Conservation (phyloP, 2,329 filamentous ascomycete genomes). For the Fusarium dlaminii region DNA sequence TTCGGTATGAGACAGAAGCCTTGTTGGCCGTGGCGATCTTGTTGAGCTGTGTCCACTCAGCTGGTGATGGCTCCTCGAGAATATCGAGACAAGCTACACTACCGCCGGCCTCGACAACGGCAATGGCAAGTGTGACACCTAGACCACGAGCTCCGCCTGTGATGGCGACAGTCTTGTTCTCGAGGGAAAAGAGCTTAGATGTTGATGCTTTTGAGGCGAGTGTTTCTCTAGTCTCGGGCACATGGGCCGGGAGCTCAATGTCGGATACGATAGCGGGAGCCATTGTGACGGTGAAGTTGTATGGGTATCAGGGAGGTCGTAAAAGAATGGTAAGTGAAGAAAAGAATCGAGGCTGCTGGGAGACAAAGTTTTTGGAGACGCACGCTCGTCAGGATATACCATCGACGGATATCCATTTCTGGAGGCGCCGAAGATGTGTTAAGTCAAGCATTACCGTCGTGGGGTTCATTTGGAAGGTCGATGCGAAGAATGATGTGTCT, state of each 20-base stretch:
- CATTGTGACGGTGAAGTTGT: conserved; percentile 19
- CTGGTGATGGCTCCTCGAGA: conserved; percentile 47
- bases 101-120: conserved; percentile 59
- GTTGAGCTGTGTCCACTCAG: conserved; percentile 54
- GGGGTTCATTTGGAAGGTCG: conserved; percentile 8
- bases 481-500: conserved; percentile 23
- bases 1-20: conserved; percentile 51
- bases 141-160: conserved; percentile 62
- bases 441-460: neutral
- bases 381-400: conserved; percentile 4
- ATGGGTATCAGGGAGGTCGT: neutral
- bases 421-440: neutral
- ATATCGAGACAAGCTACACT: conserved; percentile 60
- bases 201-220: conserved; percentile 43
- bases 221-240: conserved; percentile 46
- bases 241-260: conserved; percentile 41
- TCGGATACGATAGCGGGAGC: conserved; percentile 44
- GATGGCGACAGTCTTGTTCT: conserved; percentile 56
- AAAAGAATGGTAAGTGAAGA: neutral
- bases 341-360: neutral
- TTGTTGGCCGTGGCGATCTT: conserved; percentile 51
- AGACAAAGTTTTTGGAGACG: neutral
- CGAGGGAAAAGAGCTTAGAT: conserved; percentile 55
- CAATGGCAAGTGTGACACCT: conserved; percentile 59
- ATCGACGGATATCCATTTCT: conserved; percentile 9